Percentiles rank a stretch among this genome's conserved stretches.
Conservation (phyloP, 208 protist species). For the Crithidia expoeki region DNA sequence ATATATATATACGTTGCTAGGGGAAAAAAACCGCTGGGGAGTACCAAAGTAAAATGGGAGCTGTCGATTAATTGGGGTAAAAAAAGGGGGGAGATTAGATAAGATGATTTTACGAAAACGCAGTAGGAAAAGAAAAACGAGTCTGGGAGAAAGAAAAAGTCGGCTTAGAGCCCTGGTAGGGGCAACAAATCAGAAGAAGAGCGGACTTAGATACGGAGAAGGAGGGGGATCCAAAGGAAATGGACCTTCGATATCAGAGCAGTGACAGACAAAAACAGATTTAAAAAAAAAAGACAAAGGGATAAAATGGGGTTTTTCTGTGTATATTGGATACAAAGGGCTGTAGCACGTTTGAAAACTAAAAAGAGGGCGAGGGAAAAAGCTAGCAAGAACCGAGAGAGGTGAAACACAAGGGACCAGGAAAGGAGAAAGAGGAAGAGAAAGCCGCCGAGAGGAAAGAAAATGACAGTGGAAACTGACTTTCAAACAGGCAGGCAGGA, state of each 20-base stretch:
- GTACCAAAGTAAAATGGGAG: too few relatives aligned
- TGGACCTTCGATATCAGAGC: too few relatives aligned
- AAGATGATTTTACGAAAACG: conserved; percentile 10
- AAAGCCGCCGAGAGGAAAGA: not conserved
- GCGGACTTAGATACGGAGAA: not conserved
- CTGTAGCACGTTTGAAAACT: too few relatives aligned
- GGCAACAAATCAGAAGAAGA: not conserved
- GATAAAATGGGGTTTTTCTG: not conserved
- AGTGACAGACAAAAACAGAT: not conserved
- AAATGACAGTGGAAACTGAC: not conserved
- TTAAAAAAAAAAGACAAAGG: not conserved
- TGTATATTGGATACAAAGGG: too few relatives aligned
- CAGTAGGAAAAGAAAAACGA: not conserved
- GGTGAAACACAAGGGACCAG: not conserved
- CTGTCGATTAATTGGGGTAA: too few relatives aligned
- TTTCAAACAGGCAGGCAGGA: not conserved
- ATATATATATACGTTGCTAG: too few relatives aligned
- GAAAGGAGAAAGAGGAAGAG: conserved; percentile 6
- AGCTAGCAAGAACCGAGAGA: not conserved
- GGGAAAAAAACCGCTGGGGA: too few relatives aligned
- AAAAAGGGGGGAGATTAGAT: too few relatives aligned
- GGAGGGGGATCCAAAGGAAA: not conserved
- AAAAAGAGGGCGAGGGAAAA: not conserved
- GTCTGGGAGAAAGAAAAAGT: not conserved
- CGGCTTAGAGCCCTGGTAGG: not conserved